phyloP scores from a whole-genome alignment of 2,329 filamentous ascomycete species.

The Seiridium cupressi region DNA sequence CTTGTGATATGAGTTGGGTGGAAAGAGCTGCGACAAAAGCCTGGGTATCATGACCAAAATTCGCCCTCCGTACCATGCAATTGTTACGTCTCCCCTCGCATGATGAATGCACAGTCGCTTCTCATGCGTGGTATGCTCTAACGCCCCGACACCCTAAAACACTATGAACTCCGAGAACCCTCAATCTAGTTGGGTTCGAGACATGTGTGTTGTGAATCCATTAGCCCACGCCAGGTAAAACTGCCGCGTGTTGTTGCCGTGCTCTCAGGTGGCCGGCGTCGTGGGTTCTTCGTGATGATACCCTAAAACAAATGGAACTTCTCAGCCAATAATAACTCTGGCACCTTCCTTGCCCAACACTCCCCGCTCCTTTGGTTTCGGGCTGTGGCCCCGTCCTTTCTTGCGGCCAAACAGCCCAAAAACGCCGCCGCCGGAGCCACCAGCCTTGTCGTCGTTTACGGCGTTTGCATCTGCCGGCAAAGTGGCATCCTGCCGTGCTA shows the following conservation, averaged over 20 bases:
- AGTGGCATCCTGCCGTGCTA: constrained; percentile 80
- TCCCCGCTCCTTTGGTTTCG: constrained; percentile 90
- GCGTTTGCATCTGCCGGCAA: constrained; percentile 65
- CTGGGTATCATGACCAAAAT: constrained; percentile 8
- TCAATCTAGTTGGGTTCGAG: neutral
- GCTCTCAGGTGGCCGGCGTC: neutral
- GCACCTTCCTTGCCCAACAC: constrained; percentile 95
- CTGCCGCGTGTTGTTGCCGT: neutral
- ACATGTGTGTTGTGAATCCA: neutral
- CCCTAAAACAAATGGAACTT: no score
- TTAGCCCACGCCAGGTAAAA: neutral
- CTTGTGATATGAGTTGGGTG: constrained; percentile 1
- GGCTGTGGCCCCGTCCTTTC: constrained; percentile 86
- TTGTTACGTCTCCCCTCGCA: neutral
- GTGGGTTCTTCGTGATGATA: neutral
- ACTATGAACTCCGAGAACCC: neutral
- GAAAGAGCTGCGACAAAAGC: neutral
- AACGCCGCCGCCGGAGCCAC: constrained; percentile 72
- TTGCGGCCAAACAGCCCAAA: constrained; percentile 87
- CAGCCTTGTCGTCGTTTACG: constrained; percentile 48
- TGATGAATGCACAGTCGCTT: neutral
- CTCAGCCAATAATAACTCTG: constrained; percentile 71
- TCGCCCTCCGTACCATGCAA: constrained; percentile 1
- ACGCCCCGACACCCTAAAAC: neutral
- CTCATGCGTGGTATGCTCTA: neutral